Percentiles rank a stretch among this genome's conserved stretches.
Conservation (phyloP, 805 yeast species). For the Sungouiozyma ichnusensis region DNA sequence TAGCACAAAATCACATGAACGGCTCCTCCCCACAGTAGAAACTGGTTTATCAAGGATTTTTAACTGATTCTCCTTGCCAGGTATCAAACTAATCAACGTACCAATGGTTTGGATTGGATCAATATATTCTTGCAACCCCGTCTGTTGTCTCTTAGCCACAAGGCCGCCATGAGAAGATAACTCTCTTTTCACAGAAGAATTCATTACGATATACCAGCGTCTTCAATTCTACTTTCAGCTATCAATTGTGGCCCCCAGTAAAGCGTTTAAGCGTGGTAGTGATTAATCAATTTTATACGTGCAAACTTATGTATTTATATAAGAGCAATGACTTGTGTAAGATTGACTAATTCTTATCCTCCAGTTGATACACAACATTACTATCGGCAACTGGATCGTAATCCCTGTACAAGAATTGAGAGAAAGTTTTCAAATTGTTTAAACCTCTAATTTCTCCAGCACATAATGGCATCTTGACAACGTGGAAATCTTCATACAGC, state of each 20-base stretch:
- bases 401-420: conserved; percentile 68
- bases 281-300: not conserved
- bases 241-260: not conserved
- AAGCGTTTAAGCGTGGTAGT: no score
- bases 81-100: conserved; percentile 22
- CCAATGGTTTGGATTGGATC: conserved; percentile 7
- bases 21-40: conserved; percentile 43
- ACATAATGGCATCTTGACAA: conserved; percentile 89
- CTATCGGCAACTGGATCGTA: conserved; percentile 57
- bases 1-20: conserved; percentile 46
- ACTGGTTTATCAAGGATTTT: conserved; percentile 27
- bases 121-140: conserved; percentile 1
- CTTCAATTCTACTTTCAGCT: not conserved
- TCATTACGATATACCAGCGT: not conserved
- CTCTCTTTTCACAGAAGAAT: conserved; percentile 8
- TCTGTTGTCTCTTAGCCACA: conserved; percentile 14
- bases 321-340: not conserved
- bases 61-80: conserved; percentile 26
- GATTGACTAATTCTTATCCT: conserved; percentile 19
- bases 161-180: conserved; percentile 5
- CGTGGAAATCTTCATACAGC: conserved; percentile 91
- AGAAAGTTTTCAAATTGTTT: conserved; percentile 72
- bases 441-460: conserved; percentile 94
- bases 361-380: conserved; percentile 29
- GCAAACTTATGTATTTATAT: not conserved